Base-by-base conservation (phyloP, 225 moss, liverwort and hornwort species). In the Anthoceros angustus region DNA sequence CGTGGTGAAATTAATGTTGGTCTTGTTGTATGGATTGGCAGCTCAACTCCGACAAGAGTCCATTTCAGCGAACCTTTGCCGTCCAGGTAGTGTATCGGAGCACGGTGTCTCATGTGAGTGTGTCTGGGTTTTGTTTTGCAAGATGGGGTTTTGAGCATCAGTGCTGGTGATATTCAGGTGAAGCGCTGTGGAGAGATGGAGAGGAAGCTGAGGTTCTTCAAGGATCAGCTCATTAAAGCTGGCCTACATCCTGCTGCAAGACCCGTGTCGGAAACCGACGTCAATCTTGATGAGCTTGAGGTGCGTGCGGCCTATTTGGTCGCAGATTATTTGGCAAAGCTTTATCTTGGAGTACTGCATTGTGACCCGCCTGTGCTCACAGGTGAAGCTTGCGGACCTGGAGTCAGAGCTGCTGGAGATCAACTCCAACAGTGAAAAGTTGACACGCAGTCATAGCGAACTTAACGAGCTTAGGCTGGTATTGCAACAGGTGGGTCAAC, bases 131-230 rank as follows among this genome's bases (percentile, higher is more conserved):
- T 16, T 5, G 66, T 42, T 39, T 40, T 42, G 26, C 21, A 14
- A 42, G 66, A 26, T 39, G 15, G 10, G 21, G 26, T 39, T 16
- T 60, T 41, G 23, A 25, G 0, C 39, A 63, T 3, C 38, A 11
- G 24, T 12, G 20, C 24, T 9, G 24, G 62, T 63, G 3, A 20
- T 40, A 40, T 12, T 66, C 74, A 98, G 98, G 98, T 92, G 0
- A 98, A 92, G 77, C 87, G 98, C 18, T 98, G 92, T 73, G 98
- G 86, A 40, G 98, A 98, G 70, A 92, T 98, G 98, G 86, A 85
- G 0, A 76, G 98, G 48, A 98, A 98, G 73, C 69, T 98, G 76
- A 88, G 98, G 0, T 98, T 89, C 73, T 98, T 98, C 71, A 92
- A 84, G 40, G 98, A 98, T 62, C 98, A 98, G 66, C 86, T 80